Conservation (phyloP, 345 rosid species). For the Corchorus capsularis region DNA sequence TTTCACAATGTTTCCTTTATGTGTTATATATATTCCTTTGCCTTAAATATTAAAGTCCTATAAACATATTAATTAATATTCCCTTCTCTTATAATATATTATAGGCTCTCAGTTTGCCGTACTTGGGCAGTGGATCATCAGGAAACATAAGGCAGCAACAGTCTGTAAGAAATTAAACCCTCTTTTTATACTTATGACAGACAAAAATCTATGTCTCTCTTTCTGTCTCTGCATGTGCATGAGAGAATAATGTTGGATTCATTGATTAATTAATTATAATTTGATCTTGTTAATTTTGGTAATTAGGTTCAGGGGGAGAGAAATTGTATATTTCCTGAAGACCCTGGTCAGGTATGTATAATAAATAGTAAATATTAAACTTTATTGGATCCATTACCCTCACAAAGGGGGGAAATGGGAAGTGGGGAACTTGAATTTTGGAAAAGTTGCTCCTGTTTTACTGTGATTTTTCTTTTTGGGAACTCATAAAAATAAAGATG, state of each 20-base stretch:
- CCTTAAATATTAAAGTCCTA: slow-evolving; percentile 12
- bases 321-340: slow-evolving; percentile 85
- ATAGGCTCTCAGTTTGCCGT: slow-evolving; percentile 96
- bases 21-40: slow-evolving; percentile 18
- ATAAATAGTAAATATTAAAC: background rate
- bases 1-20: slow-evolving; percentile 17
- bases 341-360: slow-evolving; percentile 76
- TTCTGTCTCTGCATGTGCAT: slow-evolving; percentile 12
- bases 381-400: slow-evolving; percentile 50
- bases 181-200: background rate
- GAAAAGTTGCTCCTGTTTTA: slow-evolving; percentile 22
- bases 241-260: background rate
- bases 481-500: slow-evolving; percentile 16
- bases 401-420: background rate
- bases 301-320: slow-evolving; percentile 80
- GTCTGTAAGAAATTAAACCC: slow-evolving; percentile 50
- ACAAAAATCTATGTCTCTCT: background rate
- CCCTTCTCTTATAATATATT: slow-evolving; percentile 9
- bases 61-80: slow-evolving; percentile 4
- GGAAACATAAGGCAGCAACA: slow-evolving; percentile 61
- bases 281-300: background rate
- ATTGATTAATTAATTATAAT: slow-evolving; percentile 34
- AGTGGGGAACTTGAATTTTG: slow-evolving; percentile 29
- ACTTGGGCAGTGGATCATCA: slow-evolving; percentile 78
- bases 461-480: slow-evolving; percentile 26